phyloP scores from a whole-genome alignment of 78 protist genomes.

The Dictyostelium intermedium region DNA sequence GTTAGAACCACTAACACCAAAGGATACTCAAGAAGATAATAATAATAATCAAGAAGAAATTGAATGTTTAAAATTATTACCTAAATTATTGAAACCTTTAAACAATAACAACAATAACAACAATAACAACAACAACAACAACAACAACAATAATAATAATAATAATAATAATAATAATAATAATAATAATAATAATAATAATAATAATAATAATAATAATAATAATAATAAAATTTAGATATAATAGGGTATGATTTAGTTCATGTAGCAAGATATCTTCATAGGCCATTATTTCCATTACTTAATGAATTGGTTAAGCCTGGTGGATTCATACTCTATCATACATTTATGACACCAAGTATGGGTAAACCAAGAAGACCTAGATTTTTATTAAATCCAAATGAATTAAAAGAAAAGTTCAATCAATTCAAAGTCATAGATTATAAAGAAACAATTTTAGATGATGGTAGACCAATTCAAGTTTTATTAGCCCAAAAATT shows the following conservation, averaged over 20 bases:
- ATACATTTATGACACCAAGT: conserved; percentile 77
- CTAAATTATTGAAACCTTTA: neutral
- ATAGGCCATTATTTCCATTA: conserved; percentile 61
- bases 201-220: no score
- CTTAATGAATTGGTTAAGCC: conserved; percentile 14
- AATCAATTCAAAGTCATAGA: conserved; percentile 15
- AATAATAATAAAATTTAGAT: no score
- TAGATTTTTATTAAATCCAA: conserved; percentile 44
- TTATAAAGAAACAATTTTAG: conserved; percentile 56
- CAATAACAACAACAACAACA: neutral
- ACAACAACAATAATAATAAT: neutral
- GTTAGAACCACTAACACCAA: neutral
- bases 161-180: no score
- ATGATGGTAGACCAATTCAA: conserved; percentile 75
- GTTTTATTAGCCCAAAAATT: conserved; percentile 8
- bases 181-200: neutral
- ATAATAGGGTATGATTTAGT: conserved; percentile 32
- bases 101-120: neutral
- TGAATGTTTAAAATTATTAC: neutral
- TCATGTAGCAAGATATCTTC: conserved; percentile 76
- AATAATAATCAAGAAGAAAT: neutral
- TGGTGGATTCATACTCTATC: conserved; percentile 66
- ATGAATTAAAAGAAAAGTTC: conserved; percentile 61
- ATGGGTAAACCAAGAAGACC: conserved; percentile 64
- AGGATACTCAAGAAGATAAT: neutral